Base-by-base conservation (phyloP, 805 yeast species). In the Helenozyma rhizophorensis region DNA sequence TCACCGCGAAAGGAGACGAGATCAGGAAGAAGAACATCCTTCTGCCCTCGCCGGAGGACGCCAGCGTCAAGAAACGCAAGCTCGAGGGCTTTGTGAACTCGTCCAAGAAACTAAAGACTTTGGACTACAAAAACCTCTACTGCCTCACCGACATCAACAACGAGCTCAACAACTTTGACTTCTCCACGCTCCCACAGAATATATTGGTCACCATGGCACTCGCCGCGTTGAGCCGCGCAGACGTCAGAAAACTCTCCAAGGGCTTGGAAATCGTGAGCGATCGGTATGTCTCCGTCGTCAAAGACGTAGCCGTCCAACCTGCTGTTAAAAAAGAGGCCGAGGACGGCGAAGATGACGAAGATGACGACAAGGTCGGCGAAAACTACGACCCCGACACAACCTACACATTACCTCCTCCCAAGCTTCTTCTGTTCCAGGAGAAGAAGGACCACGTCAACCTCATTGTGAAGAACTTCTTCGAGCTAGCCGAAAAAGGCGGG, bases 241-340 rank as follows among this genome's bases (percentile, higher is more conserved):
- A 74, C 30, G 60, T 70, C 0, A 63, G 64, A 3, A 72, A 68
- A 37, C 64, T 90, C 16, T 65, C 76, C 11, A 73, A 76, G 33
- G 94, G 86, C 2, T 60, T 88, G 37, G 74, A 76, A n/a, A 76
- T 85, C 25, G 74, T 86, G 5, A 68, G 77, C 11, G 73, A 80
- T 9, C 68, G 97, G 40, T 84, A 82, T 48, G 58, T 68, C 9
- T 73, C 71, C 48, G 63, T 45, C 54, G 49, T 35, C n/a, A 47
- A 43, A 30, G 39, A 37, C 14, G 19, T 30, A 18, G 37, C 34
- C 12, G 33, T 25, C 2, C 36, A 50, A 28, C 24, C 47, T 24
- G 27, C 45, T 35, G 39, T 40, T 25, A 26, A 36, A 32, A 8
- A 17, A 8, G 50, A 46, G 10, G 37, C 32, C 4, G 38, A 38